Evolutionary conservation across 345 rosid species (phyloP), one percentile per base, ranked within the genome.

Genomic region (Eucalyptus melliodora): DNA sequence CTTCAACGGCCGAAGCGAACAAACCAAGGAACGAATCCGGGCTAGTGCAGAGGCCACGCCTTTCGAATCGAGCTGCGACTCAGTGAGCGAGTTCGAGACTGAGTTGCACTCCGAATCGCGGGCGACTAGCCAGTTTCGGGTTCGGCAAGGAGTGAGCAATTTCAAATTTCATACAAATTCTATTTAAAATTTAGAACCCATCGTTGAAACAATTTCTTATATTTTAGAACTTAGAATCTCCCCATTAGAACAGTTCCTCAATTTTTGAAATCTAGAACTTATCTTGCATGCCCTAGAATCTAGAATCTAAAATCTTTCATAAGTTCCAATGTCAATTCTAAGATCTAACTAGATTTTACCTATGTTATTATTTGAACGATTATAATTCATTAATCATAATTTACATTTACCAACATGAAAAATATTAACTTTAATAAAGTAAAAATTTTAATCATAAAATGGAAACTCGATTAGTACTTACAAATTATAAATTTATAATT

Each of bases 381-480:
- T 7, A 53, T 53, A 53, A 53, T 53, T 53, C 56, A 53, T 1
- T 53, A 53, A 53, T 1, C 56, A 53, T 53, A 1, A 53, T 7
- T 53, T 17, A 7, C 2, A 17, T 53, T 53, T 53, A 53, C 23
- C 8, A 53, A 53, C 9, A 7, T 4, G 0, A 17, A 17, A 53
- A 16, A 51, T 16, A 51, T 51, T 51, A 51, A 51, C 8, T 1
- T 16, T 51, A 51, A 51, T 51, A 2, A 16, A 16, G 21, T 51
- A 51, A 51, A 53, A 7, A 17, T 17, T 53, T 17, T 17, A 17
- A 0, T 53, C 4, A 53, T 19, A 19, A 53, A 53, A 7, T 53
- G 2, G 0, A 53, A 7, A 53, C 0, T 53, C 1, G 2, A 53
- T 1, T 3, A 7, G 0, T 17, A 1, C 2, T 53, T 17, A 53